Conservation (phyloP, 495 filamentous ascomycete genomes). For the Talaromyces adpressus region DNA sequence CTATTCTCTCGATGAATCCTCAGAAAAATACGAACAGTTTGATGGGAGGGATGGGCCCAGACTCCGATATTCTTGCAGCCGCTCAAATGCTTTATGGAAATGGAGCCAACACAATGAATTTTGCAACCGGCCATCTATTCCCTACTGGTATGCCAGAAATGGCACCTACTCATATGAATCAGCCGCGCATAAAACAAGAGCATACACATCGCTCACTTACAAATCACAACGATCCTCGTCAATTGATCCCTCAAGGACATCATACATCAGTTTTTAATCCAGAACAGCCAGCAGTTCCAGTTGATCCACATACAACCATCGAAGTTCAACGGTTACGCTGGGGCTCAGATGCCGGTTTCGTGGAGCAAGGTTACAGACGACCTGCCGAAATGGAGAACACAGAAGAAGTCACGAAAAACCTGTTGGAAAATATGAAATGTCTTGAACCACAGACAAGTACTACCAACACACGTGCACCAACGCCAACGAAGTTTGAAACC, state of each 20-base stretch:
- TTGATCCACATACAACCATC: slow-evolving; percentile 31
- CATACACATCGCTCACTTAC: neutral
- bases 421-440: slow-evolving; percentile 48
- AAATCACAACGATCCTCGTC: neutral
- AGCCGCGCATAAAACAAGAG: neutral
- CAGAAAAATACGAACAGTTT: slow-evolving; percentile 12
- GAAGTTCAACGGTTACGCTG: slow-evolving; percentile 45
- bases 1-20: slow-evolving; percentile 21
- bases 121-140: slow-evolving; percentile 26
- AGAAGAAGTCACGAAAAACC: slow-evolving; percentile 44
- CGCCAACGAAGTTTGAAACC: slow-evolving; percentile 33
- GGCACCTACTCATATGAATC: slow-evolving; percentile 11
- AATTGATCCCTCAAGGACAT: slow-evolving; percentile 18
- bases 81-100: slow-evolving; percentile 41
- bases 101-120: slow-evolving; percentile 23
- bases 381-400: slow-evolving; percentile 46
- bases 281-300: slow-evolving; percentile 27
- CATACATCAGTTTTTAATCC: slow-evolving; percentile 40
- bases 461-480: slow-evolving; percentile 51
- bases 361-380: slow-evolving; percentile 48
- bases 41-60: slow-evolving; percentile 12
- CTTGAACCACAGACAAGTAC: slow-evolving; percentile 46
- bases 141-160: slow-evolving; percentile 16
- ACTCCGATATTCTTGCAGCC: slow-evolving; percentile 43
- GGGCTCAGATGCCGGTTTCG: slow-evolving; percentile 61